These are phyloP conservation scores for Geotrichum siamense DNA, from an alignment of 1,139 yeast species.

Conservation along the genomic window DNA sequence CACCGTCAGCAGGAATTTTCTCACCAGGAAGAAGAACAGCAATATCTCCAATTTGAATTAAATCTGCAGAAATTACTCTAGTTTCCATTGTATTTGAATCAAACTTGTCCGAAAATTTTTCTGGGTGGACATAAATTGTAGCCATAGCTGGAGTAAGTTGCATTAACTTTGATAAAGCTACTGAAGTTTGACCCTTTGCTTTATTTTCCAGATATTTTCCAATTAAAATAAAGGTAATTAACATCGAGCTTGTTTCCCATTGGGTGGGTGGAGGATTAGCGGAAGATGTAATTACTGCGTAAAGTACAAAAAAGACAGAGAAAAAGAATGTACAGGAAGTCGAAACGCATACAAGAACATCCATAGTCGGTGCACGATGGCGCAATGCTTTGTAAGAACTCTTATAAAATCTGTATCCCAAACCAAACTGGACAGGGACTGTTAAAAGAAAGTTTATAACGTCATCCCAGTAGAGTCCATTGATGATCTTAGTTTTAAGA, in stretches of 20 bases:
- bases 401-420: constrained; percentile 56
- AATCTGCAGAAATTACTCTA: constrained; percentile 54
- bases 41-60: constrained; percentile 69
- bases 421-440: constrained; percentile 59
- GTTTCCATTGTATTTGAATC: constrained; percentile 23
- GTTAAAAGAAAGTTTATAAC: constrained; percentile 57
- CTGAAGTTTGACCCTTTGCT: constrained; percentile 91
- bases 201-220: constrained; percentile 89
- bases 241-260: constrained; percentile 84
- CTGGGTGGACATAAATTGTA: constrained; percentile 39
- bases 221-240: constrained; percentile 70
- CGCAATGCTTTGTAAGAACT: constrained; percentile 60
- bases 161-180: constrained; percentile 73
- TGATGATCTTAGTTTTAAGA: constrained; percentile 25
- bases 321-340: constrained; percentile 73
- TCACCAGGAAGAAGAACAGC: constrained; percentile 79
- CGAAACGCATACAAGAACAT: constrained; percentile 77
- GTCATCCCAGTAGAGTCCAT: constrained; percentile 40
- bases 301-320: constrained; percentile 54
- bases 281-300: constrained; percentile 35
- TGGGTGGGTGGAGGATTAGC: constrained; percentile 54
- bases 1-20: constrained; percentile 88
- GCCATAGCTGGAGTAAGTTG: constrained; percentile 78
- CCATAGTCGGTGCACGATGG: constrained; percentile 89
- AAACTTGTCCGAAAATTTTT: constrained; percentile 19